A percentile compares a stretch with the other conserved stretches of the same genome.
Evolutionary conservation across 208 protist genomes (phyloP).

Genomic region (Leishmania gerbilli): DNA sequence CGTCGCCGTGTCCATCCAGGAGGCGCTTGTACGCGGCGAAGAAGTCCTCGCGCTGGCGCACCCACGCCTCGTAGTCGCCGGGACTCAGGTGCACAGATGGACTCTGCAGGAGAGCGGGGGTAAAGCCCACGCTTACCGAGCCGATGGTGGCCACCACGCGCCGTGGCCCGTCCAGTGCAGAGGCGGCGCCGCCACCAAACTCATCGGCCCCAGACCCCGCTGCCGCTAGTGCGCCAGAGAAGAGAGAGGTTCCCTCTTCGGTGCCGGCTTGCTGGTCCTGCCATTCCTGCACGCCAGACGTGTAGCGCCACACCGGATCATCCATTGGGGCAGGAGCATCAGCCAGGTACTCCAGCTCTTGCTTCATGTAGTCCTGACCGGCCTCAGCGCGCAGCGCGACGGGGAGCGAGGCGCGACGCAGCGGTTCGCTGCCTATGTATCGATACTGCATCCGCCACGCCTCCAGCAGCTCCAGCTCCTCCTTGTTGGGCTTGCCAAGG

Average conservation of each 20-base stretch:
- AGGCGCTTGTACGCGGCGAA: slow-evolving; percentile 46
- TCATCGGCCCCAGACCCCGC: slow-evolving; percentile 1
- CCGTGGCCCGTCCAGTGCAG: slow-evolving; percentile 15
- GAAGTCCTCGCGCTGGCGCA: slow-evolving; percentile 57
- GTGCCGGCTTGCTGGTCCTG: slow-evolving; percentile 27
- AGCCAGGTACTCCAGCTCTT: slow-evolving; percentile 34
- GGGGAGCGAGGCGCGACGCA: slow-evolving; percentile 47
- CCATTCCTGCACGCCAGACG: slow-evolving; percentile 36
- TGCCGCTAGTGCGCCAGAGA: neutral
- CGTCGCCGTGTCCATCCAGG: neutral
- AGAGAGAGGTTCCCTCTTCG: slow-evolving; percentile 17
- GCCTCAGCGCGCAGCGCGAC: slow-evolving; percentile 47
- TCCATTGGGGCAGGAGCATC: slow-evolving; percentile 17
- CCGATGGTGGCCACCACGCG: slow-evolving; percentile 54
- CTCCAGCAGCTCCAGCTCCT: slow-evolving; percentile 59
- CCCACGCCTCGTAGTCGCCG: slow-evolving; percentile 54
- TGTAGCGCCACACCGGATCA: slow-evolving; percentile 23
- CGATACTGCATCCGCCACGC: slow-evolving; percentile 48
- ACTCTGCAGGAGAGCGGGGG: slow-evolving; percentile 49
- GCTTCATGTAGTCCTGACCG: slow-evolving; percentile 66
- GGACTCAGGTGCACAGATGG: slow-evolving; percentile 40
- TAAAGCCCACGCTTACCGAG: slow-evolving; percentile 46
- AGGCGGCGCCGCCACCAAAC: neutral
- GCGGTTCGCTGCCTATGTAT: slow-evolving; percentile 36
- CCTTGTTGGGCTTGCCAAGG: slow-evolving; percentile 32